Evolutionary conservation across 2,329 filamentous ascomycete genomes (phyloP).

Genomic region (Pyricularia grisea): DNA sequence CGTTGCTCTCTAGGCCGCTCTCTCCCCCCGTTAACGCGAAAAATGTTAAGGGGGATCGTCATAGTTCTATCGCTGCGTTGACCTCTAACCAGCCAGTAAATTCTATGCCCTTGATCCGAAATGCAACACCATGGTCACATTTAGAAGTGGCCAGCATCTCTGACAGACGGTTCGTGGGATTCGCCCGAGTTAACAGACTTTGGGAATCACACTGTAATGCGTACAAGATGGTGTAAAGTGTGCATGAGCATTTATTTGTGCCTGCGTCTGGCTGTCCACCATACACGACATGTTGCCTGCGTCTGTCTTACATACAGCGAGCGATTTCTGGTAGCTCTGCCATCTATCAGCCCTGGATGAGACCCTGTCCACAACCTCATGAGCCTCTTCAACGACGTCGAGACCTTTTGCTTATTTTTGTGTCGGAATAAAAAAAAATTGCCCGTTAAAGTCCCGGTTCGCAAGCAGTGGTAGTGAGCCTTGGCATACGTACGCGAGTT

Average conservation of each 20-base stretch:
- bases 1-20: not conserved
- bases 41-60: not conserved
- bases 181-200: not conserved
- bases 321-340: not conserved
- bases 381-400: not conserved
- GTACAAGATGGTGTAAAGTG: not conserved
- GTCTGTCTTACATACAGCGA: too few species aligned
- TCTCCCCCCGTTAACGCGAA: not conserved
- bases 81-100: not conserved
- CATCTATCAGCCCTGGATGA: not conserved
- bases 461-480: not conserved
- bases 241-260: not conserved
- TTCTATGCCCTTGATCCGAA: not conserved
- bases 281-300: not conserved
- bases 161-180: not conserved
- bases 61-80: not conserved
- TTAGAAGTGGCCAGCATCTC: not conserved
- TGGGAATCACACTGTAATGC: not conserved
- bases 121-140: not conserved
- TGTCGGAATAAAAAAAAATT: not conserved
- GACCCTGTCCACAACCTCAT: not conserved
- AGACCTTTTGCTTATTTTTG: not conserved
- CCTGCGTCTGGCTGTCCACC: not conserved
- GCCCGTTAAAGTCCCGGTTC: not conserved
- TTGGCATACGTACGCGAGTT: slow-evolving; percentile 1